Evolutionary conservation across 768 basidiomycete genomes (phyloP).

Genomic region (Coprinellus aureogranulatus): DNA sequence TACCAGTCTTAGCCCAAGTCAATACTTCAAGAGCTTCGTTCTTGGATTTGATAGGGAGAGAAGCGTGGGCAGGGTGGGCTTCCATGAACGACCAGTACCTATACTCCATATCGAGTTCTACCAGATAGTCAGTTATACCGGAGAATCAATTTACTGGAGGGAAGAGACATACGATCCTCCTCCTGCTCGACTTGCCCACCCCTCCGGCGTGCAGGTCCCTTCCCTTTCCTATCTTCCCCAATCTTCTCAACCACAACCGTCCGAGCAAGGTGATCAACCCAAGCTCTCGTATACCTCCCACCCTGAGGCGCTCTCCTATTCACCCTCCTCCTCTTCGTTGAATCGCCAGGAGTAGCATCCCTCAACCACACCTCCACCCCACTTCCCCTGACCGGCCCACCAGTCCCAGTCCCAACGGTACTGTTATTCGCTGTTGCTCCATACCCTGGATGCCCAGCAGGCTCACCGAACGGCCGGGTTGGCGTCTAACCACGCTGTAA

Average conservation of each 20-base stretch:
- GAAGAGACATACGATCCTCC: no score
- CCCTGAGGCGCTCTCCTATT: slow-evolving; percentile 16
- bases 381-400: slow-evolving; percentile 14
- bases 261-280: slow-evolving; percentile 66
- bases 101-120: slow-evolving; percentile 74
- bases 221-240: slow-evolving; percentile 16
- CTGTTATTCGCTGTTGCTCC: slow-evolving; percentile 20
- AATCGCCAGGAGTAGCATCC: slow-evolving; percentile 25
- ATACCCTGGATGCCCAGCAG: neutral
- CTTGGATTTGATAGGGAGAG: slow-evolving; percentile 53
- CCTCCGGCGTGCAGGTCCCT: slow-evolving; percentile 22
- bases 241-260: slow-evolving; percentile 44
- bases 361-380: slow-evolving; percentile 65
- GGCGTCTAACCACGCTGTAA: slow-evolving; percentile 46
- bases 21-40: slow-evolving; percentile 72
- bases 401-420: neutral
- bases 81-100: slow-evolving; percentile 83
- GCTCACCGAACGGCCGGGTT: neutral
- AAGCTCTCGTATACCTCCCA: slow-evolving; percentile 43
- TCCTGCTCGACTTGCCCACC: neutral
- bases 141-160: no score
- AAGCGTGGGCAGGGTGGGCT: slow-evolving; percentile 69
- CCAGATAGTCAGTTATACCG: no score
- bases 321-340: slow-evolving; percentile 16
- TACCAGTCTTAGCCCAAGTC: slow-evolving; percentile 80